Base-by-base conservation (phyloP, 768 basidiomycete species). In the Symmetrospora coprosmae region DNA sequence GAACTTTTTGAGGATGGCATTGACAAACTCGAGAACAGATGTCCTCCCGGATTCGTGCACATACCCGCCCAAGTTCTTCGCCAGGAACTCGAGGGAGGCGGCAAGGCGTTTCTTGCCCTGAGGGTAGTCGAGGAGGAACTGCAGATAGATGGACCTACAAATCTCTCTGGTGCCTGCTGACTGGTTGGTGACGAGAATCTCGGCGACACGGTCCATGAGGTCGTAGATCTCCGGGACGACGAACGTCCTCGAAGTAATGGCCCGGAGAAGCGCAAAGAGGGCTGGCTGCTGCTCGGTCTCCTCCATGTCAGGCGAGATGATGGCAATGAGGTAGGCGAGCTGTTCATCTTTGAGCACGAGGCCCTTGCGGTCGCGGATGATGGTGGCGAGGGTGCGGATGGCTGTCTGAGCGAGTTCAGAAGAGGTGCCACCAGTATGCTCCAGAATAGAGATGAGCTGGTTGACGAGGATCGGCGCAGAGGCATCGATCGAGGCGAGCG, bases 171-270 rank as follows among this genome's bases (percentile, higher is more conserved):
- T 87, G 66, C 85, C 83, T 0, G 81, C 72, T 2, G 91, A 89
- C 72, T 97, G 92, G 66, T 80, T 90, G 13, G 89, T 91, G 38
- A 99, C 87, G 78, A 94, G 82, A 66, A 92, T 81, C 65, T 88
- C 84, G 2, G 88, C 82, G 21, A 96, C 82, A 61, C 82, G 82
- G 62, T 87, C 87, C 91, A 99, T 96, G 34, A 91, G 74, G 71
- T 97, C 91, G 74, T 99, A 99, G 50, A 99, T 84, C 72, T 97
- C 94, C 0, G 87, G 87, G 0, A 92, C 87, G 31, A 97, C 82
- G 64, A 97, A 86, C 69, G 86, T 87, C 31, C 91, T 82, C 4
- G 84, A 79, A 16, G 97, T 82, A 66, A 97, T 88, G 25, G 90
- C 85, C 9, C 88, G 84, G 16, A 99, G 79, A 66, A 97, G 79